These are phyloP conservation scores for Taxawa tesnikishii DNA, from an alignment of 2,329 filamentous ascomycete species.

Conservation along the genomic window DNA sequence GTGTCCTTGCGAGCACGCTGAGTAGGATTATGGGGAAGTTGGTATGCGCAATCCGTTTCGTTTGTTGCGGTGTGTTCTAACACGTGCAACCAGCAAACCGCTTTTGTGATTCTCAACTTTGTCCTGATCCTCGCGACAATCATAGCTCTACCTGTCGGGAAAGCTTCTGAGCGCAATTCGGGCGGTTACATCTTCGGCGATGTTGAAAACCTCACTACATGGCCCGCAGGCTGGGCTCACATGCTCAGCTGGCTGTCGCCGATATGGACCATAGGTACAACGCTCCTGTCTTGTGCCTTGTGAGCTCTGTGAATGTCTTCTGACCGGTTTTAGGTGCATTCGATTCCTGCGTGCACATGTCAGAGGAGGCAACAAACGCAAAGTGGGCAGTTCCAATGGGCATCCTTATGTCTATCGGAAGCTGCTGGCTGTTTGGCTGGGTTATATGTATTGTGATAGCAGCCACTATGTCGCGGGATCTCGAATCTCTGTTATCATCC, in stretches of 20 bases:
- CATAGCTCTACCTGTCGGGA: slow-evolving; percentile 42
- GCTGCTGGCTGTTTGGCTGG: slow-evolving; percentile 45
- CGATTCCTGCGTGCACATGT: slow-evolving; percentile 46
- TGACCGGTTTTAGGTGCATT: slow-evolving; percentile 32
- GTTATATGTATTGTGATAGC: slow-evolving; percentile 46
- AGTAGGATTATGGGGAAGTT: slow-evolving; percentile 47
- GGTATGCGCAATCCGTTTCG: no score
- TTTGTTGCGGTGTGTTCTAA: no score
- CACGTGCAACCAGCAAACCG: slow-evolving; percentile 31
- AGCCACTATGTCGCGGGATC: slow-evolving; percentile 42
- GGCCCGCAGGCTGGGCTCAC: slow-evolving; percentile 35
- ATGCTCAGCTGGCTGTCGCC: slow-evolving; percentile 49
- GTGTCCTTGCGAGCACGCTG: slow-evolving; percentile 38
- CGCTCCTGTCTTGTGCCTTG: no score
- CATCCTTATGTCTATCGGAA: slow-evolving; percentile 45
- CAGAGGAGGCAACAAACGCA: slow-evolving; percentile 49
- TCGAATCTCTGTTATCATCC: slow-evolving; percentile 34
- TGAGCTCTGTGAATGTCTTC: no score
- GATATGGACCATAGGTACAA: slow-evolving; percentile 51
- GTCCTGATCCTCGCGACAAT: slow-evolving; percentile 43
- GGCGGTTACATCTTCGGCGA: slow-evolving; percentile 42
- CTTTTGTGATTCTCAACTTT: slow-evolving; percentile 43
- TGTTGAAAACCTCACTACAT: slow-evolving; percentile 45
- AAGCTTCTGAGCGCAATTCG: slow-evolving; percentile 23
- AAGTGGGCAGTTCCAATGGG: slow-evolving; percentile 47